phyloP scores from a whole-genome alignment of 2,329 filamentous ascomycete genomes.

The Dissoconium aciculare region DNA sequence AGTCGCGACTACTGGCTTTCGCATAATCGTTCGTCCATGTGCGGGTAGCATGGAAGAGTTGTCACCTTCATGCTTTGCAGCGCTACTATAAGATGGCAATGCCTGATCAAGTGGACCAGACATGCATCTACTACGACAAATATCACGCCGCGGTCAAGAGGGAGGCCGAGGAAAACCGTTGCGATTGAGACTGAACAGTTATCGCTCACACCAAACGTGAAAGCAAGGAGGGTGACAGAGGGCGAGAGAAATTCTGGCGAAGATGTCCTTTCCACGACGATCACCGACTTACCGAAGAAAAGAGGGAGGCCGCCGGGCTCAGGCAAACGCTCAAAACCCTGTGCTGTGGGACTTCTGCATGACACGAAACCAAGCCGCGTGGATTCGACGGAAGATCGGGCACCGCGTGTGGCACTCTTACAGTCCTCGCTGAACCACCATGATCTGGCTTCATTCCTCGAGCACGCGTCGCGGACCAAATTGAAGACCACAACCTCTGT shows the following conservation, averaged over 20 bases:
- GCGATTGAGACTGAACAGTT: too few species aligned
- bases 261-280: background rate
- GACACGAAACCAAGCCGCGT: background rate
- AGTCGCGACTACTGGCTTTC: too few species aligned
- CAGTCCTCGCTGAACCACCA: constrained; percentile 37
- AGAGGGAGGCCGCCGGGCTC: too few species aligned
- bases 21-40: too few species aligned
- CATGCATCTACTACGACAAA: constrained; percentile 2
- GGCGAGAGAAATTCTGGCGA: too few species aligned
- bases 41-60: too few species aligned
- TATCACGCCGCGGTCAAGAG: constrained; percentile 2
- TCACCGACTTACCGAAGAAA: background rate
- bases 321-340: too few species aligned
- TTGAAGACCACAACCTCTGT: constrained; percentile 43
- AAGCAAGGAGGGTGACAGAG: too few species aligned
- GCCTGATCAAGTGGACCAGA: background rate
- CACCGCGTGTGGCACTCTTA: background rate
- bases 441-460: constrained; percentile 49
- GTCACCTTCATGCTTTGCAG: too few species aligned
- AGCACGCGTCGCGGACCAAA: constrained; percentile 43
- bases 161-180: constrained; percentile 2
- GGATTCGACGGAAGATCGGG: background rate
- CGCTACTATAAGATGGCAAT: too few species aligned
- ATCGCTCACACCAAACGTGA: too few species aligned
- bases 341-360: too few species aligned